A percentile compares a stretch with the other conserved stretches of the same genome.
These are phyloP conservation scores for Microascus cirrosus DNA, from an alignment of 2,329 filamentous ascomycete species.

Conservation along the genomic window DNA sequence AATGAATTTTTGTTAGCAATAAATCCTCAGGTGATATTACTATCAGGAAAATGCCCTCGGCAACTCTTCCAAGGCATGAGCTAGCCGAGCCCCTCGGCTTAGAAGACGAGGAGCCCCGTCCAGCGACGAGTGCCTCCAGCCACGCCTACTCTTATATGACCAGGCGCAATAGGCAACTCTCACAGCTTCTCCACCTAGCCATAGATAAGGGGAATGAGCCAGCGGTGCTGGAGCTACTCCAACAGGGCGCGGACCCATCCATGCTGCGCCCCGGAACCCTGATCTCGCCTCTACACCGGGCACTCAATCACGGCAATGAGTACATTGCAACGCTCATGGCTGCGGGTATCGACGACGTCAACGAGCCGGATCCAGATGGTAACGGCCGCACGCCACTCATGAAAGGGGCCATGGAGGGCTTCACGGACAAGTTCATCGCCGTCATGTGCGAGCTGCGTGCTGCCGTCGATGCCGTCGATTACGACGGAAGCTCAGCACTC, in stretches of 20 bases:
- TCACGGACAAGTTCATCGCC: constrained; percentile 11
- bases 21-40: neutral
- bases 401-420: constrained; percentile 8
- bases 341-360: constrained; percentile 12
- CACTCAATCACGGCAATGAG: constrained; percentile 9
- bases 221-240: constrained; percentile 11
- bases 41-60: neutral
- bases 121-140: neutral
- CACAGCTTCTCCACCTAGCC: constrained; percentile 11
- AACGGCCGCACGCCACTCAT: constrained; percentile 11
- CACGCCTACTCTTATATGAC: neutral
- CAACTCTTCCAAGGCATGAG: neutral
- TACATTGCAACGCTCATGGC: constrained; percentile 11
- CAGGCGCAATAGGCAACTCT: neutral
- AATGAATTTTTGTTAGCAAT: neutral
- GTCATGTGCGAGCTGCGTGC: constrained; percentile 14
- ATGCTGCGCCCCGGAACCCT: constrained; percentile 7
- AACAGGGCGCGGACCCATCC: constrained; percentile 11
- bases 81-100: neutral
- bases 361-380: constrained; percentile 7
- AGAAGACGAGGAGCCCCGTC: neutral
- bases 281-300: constrained; percentile 11
- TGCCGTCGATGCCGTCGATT: constrained; percentile 10
- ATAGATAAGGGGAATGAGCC: constrained; percentile 11
- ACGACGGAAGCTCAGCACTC: constrained; percentile 10